These are phyloP conservation scores for Exophiala sideris DNA, from an alignment of 2,329 filamentous ascomycete genomes.

Conservation along the genomic window DNA sequence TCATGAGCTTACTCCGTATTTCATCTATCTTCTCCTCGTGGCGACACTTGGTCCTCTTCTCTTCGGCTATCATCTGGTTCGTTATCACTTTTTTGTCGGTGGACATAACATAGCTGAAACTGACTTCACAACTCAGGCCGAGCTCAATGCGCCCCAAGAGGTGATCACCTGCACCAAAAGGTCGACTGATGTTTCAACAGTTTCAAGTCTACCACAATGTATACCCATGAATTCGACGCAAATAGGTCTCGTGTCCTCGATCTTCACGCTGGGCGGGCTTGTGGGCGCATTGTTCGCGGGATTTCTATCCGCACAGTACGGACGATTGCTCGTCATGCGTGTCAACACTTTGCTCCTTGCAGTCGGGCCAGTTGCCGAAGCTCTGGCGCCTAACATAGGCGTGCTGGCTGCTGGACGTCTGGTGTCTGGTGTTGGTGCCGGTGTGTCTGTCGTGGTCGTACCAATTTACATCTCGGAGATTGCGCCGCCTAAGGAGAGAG, in stretches of 20 bases:
- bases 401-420: constrained; percentile 72
- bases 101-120: neutral
- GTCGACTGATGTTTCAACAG: constrained; percentile 48
- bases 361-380: constrained; percentile 71
- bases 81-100: neutral
- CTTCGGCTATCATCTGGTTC: constrained; percentile 87
- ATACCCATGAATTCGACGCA: constrained; percentile 81
- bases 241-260: constrained; percentile 85
- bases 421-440: constrained; percentile 77
- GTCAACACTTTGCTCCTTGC: constrained; percentile 74
- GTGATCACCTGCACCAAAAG: constrained; percentile 80
- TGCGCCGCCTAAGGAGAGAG: constrained; percentile 69
- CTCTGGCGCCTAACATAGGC: constrained; percentile 64
- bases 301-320: constrained; percentile 70
- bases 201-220: constrained; percentile 68
- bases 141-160: constrained; percentile 92
- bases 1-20: constrained; percentile 52
- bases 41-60: constrained; percentile 84
- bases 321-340: constrained; percentile 73
- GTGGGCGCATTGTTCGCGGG: constrained; percentile 77
- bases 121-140: constrained; percentile 57
- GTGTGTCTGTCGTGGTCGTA: constrained; percentile 86
- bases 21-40: constrained; percentile 71
- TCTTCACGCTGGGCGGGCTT: constrained; percentile 87
- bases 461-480: constrained; percentile 94